A percentile compares a stretch with the other conserved stretches of the same genome.
phyloP scores from a whole-genome alignment of 192 early-diverging fungal species.

The Hyaloraphidium curvatum region DNA sequence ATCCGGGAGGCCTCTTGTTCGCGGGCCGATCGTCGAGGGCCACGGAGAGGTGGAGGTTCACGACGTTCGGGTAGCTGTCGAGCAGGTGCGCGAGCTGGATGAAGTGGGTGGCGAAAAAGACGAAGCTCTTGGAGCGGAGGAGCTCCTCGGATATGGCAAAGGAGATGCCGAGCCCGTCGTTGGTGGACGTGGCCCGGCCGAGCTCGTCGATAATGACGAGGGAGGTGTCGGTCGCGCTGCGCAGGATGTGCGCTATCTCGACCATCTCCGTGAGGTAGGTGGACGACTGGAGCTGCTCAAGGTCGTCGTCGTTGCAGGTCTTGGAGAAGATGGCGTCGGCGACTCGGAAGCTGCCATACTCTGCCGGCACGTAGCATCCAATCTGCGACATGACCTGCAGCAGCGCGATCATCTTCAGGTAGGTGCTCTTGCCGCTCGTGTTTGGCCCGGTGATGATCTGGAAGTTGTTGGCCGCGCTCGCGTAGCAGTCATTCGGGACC shows the following conservation, averaged over 20 bases:
- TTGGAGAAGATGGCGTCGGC: constrained; percentile 53
- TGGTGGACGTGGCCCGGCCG: constrained; percentile 48
- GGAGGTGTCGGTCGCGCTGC: constrained; percentile 40
- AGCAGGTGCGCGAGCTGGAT: constrained; percentile 36
- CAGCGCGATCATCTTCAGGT: constrained; percentile 54
- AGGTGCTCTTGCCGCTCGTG: constrained; percentile 29
- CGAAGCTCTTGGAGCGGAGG: constrained; percentile 19
- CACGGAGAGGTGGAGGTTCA: constrained; percentile 34
- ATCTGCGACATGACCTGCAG: constrained; percentile 70
- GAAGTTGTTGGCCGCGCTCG: constrained; percentile 28
- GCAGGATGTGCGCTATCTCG: constrained; percentile 63
- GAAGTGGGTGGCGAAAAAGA: constrained; percentile 66
- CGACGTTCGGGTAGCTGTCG: constrained; percentile 31
- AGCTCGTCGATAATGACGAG: constrained; percentile 85
- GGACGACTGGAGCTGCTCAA: constrained; percentile 33
- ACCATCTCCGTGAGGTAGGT: constrained; percentile 78
- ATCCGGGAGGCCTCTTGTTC: not conserved
- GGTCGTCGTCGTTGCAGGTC: constrained; percentile 46
- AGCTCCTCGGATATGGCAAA: constrained; percentile 55
- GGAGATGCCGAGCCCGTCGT: constrained; percentile 51
- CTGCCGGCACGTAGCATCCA: constrained; percentile 63
- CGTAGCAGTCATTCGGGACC: constrained; percentile 53
- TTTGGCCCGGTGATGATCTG: constrained; percentile 79
- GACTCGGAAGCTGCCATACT: constrained; percentile 52
- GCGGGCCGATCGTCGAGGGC: not conserved